Evolutionary conservation across 768 basidiomycete genomes (phyloP).

Genomic region (Baorangia bicolor): DNA sequence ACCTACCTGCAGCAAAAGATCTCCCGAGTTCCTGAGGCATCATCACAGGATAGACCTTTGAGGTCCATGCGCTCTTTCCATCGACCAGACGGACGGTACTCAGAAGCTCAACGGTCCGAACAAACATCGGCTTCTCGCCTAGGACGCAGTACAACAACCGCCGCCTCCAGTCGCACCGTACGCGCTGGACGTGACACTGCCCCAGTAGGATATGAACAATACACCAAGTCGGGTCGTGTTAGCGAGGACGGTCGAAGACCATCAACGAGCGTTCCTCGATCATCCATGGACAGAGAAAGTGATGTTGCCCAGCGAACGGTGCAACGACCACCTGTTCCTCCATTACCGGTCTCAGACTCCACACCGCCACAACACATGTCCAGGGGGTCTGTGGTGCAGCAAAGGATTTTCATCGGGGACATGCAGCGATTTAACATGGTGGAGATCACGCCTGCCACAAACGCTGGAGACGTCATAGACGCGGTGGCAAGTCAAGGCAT

Average conservation of each 20-base stretch:
- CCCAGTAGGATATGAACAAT: conserved; percentile 17
- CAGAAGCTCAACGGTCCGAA: conserved; percentile 38
- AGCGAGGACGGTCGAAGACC: conserved; percentile 31
- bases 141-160: conserved; percentile 38
- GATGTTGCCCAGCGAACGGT: conserved; percentile 25
- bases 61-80: conserved; percentile 64
- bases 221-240: conserved; percentile 17
- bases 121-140: conserved; percentile 28
- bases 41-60: conserved; percentile 32
- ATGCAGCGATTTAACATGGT: conserved; percentile 75
- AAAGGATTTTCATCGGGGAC: conserved; percentile 75
- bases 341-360: conserved; percentile 35
- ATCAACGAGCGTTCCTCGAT: conserved; percentile 17
- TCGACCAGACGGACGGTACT: conserved; percentile 38
- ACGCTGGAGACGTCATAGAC: conserved; percentile 69
- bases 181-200: conserved; percentile 18
- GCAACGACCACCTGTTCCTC: conserved; percentile 39
- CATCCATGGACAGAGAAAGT: conserved; percentile 23
- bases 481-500: conserved; percentile 65
- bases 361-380: conserved; percentile 31
- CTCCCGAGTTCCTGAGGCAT: conserved; percentile 18
- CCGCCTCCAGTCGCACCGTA: conserved; percentile 9
- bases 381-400: conserved; percentile 47
- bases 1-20: conserved; percentile 20
- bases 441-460: conserved; percentile 64